Conservation (phyloP, 2,329 filamentous ascomycete genomes). For the Hymenoscyphus fructigenus region DNA sequence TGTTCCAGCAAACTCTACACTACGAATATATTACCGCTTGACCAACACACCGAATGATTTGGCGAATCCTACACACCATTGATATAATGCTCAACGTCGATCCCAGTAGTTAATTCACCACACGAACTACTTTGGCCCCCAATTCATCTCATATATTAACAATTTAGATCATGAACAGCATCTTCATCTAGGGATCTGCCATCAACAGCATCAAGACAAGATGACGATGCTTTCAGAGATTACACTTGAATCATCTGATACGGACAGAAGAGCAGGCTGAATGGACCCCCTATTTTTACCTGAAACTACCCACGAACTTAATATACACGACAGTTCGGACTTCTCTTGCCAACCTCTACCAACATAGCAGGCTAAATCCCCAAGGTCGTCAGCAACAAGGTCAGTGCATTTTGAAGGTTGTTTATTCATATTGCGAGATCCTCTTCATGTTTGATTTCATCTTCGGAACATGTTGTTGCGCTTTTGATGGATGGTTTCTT, state of each 20-base stretch:
- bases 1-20: background rate
- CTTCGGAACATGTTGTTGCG: slow-evolving; percentile 9
- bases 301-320: background rate
- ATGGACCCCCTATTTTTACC: background rate
- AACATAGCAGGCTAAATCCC: background rate
- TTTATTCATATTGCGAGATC: slow-evolving; percentile 3
- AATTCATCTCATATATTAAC: background rate
- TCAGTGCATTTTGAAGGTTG: background rate
- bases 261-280: background rate
- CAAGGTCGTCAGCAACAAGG: background rate
- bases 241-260: background rate
- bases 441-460: background rate
- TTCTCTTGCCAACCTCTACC: background rate
- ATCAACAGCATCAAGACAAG: background rate
- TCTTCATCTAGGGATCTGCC: background rate
- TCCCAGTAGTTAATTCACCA: background rate
- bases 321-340: background rate
- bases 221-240: background rate
- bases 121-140: background rate
- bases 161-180: background rate
- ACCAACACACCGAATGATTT: background rate
- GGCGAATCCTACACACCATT: background rate
- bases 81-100: background rate
- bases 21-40: background rate
- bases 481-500: background rate